Conservation (phyloP, 163 green algal genomes). For the Chlorella variabilis region DNA sequence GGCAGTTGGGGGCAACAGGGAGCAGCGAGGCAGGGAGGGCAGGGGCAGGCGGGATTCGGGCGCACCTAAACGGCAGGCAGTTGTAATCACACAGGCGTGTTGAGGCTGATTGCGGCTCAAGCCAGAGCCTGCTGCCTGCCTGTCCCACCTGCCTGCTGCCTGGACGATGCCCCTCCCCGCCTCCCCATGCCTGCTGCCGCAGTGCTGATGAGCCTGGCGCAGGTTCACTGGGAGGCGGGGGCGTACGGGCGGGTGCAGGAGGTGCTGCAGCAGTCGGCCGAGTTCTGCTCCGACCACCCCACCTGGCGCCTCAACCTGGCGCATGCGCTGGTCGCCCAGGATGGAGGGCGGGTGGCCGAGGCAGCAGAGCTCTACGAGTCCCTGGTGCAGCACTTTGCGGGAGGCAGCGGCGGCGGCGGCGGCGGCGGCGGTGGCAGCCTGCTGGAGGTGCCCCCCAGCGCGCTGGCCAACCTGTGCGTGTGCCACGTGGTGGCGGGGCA, state of each 20-base stretch:
- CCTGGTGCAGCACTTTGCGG: slow-evolving; percentile 72
- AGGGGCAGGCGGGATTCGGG: too few species aligned
- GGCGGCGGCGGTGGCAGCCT: slow-evolving; percentile 47
- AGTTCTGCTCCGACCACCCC: slow-evolving; percentile 89
- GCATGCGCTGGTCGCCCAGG: slow-evolving; percentile 88
- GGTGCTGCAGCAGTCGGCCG: slow-evolving; percentile 75
- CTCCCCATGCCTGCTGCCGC: neutral
- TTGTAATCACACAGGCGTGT: too few species aligned
- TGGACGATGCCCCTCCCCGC: too few species aligned
- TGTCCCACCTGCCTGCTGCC: too few species aligned
- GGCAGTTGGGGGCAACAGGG: neutral
- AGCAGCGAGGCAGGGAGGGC: too few species aligned
- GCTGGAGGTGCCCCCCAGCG: slow-evolving; percentile 80
- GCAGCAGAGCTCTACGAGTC: slow-evolving; percentile 82
- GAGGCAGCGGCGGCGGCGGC: neutral
- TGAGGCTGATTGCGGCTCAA: too few species aligned
- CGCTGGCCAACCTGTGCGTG: slow-evolving; percentile 93
- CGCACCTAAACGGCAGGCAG: too few species aligned
- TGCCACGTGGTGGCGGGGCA: slow-evolving; percentile 89
- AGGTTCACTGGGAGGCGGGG: slow-evolving; percentile 86
- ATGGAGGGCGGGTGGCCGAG: slow-evolving; percentile 56
- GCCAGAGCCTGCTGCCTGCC: too few species aligned
- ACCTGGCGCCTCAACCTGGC: slow-evolving; percentile 89
- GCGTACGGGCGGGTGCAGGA: slow-evolving; percentile 74
- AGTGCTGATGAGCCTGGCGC: slow-evolving; percentile 87